Base-by-base conservation (phyloP, 2,329 filamentous ascomycete species). In the Ceratocystis destructans region DNA sequence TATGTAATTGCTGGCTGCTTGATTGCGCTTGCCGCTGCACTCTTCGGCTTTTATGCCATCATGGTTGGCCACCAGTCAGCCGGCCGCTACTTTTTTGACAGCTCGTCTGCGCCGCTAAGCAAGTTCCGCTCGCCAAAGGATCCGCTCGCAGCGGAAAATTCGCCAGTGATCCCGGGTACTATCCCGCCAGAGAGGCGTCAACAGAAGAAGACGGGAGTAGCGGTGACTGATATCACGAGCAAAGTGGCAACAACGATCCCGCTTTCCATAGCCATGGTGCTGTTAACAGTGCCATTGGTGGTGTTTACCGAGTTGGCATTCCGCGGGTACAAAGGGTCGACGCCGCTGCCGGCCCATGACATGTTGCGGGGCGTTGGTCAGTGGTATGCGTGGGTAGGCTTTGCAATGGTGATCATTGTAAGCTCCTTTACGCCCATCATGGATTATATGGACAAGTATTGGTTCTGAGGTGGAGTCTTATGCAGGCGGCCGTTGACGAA, bases 381-480 rank as follows among this genome's bases (percentile, higher is more conserved):
- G 31, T 68, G 66, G 66, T 68, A 65, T 44, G 28, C 57, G n/a
- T 68, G 66, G 66, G 63, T 65, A 20, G 66, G 57, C 10, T 68
- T 68, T 59, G 66, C 37, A 28, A 25, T 68, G 45, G 61, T 65
- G 25, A 17, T 68, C 22, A 63, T 68, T 59, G 66, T 64, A 3
- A 61, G 66, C 5, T 20, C 55, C 17, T 68, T 68, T 62, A 68
- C 66, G 59, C 66, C 66, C 22, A 37, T 68, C 12, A 25, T 65
- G 20, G 66, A 68, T 55, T 68, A 68, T 15, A 65, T 68, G 63
- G 63, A 63, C 37, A 68, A 68, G 64, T 68, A 68, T 44, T 68
- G 66, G 66, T 68, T 68, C 64, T 68, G 46, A 48, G 53, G 5
- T n/a, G 22, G 20, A 7, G 15, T 31, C 10, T 6, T 5, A 12